These are phyloP conservation scores for Entelexis paramagnoliae DNA, from an alignment of 1,139 yeast species.

Conservation along the genomic window DNA sequence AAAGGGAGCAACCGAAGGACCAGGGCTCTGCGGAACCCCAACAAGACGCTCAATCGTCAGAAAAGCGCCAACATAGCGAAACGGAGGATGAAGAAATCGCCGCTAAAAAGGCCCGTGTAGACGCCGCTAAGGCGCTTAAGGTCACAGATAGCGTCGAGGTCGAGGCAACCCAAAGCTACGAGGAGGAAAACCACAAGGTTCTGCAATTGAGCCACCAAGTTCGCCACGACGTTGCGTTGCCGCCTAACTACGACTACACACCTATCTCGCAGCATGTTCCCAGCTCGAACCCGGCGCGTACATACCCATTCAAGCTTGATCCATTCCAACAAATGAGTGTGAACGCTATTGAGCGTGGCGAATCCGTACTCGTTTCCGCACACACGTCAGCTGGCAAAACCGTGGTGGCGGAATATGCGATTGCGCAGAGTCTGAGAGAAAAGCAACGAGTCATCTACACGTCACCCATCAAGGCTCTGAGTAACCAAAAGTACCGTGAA, in stretches of 20 bases:
- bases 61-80: slow-evolving; percentile 1
- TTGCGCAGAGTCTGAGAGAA: slow-evolving; percentile 81
- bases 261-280: slow-evolving; percentile 78
- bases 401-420: slow-evolving; percentile 95
- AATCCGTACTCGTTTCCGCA: slow-evolving; percentile 94
- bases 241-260: slow-evolving; percentile 75
- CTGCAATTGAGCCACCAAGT: slow-evolving; percentile 68
- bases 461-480: slow-evolving; percentile 84
- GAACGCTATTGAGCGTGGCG: slow-evolving; percentile 86
- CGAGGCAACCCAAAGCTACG: slow-evolving; percentile 75
- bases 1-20: not conserved
- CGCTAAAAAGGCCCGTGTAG: not conserved
- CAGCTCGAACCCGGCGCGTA: slow-evolving; percentile 50
- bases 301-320: slow-evolving; percentile 84
- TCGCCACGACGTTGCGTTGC: slow-evolving; percentile 94
- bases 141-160: slow-evolving; percentile 85
- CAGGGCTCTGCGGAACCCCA: not conserved
- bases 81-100: not conserved
- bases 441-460: slow-evolving; percentile 90
- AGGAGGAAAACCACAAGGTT: slow-evolving; percentile 32
- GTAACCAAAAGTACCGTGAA: slow-evolving; percentile 91
- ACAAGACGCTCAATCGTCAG: not conserved
- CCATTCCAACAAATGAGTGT: slow-evolving; percentile 95
- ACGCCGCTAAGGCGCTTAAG: slow-evolving; percentile 36
- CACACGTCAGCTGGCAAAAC: slow-evolving; percentile 99